Base-by-base conservation (phyloP, 2,329 filamentous ascomycete genomes). In the Calonectria hawksworthii region DNA sequence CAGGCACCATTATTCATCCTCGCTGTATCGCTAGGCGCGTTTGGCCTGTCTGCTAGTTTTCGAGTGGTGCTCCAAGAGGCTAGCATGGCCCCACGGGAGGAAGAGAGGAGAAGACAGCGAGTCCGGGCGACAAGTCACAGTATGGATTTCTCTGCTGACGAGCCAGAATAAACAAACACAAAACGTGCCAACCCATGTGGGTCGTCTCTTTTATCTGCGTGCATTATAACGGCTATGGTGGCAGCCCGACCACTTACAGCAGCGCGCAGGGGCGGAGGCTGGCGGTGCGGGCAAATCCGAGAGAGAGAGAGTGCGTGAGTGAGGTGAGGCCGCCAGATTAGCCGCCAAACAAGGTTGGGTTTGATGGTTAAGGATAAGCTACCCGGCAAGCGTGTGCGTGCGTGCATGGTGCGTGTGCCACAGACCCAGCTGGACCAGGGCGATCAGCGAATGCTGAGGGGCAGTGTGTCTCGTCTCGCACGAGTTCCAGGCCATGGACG, bases 281-380 rank as follows among this genome's bases (percentile, higher is more conserved):
- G 44, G n/a, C 4, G 9, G 44, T 47, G 44, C 21, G n/a, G 44
- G 44, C 9, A 47, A 47, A 23, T 23, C 21, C 44, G 41, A 34
- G 34, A 41, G 36, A 41, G 36, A 47, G 44, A 41, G 36, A 41
- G 36, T 23, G 44, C 10, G 10, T 1, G 41, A 6, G 41, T 6
- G 16, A 44, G 41, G 38, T 8, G 41, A 47, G 44, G 44, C 44
- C 9, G 56, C 38, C 36, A 26, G 56, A 63, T 63, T 41, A 63
- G 56, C 34, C 56, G 38, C 36, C 56, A 59, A 61, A 63, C 56
- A 63, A 63, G 18, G 56, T 63, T 61, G 56, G 23, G 23, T 23
- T 23, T 13, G 21, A 47, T 47, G 44, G 44, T 47, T 47, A 47
- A 47, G 56, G 56, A 63, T 70, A 70, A 70, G 68, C 68, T 61